Base-by-base conservation (phyloP, 2,329 filamentous ascomycete genomes). In the Orbilia javanica region DNA sequence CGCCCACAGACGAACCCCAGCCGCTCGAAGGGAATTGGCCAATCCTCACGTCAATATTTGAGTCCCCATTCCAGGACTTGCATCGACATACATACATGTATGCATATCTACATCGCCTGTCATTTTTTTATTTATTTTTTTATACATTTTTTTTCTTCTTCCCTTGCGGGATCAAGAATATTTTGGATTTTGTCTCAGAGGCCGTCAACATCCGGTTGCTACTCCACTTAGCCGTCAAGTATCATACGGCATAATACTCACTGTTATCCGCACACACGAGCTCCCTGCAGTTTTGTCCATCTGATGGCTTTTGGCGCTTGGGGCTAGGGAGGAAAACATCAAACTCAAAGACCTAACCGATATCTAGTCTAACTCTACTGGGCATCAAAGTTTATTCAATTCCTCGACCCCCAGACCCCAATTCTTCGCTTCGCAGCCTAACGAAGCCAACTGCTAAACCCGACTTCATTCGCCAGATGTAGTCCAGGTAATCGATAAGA, bases 241-340 rank as follows among this genome's bases (percentile, higher is more conserved):
- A 72, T 71, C 66, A 77, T 66, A 78, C 74, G 67, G 74, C 67
- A 78, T 53, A 74, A 62, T 25, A 25, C 60, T 52, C 63, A 34
- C 27, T 50, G 50, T 39, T 60, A 29, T 52, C 55, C 46, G 66
- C 66, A 66, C 73, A 71, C 74, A 64, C 74, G 74, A 78, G 74
- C 74, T 78, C 74, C 55, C 74, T 78, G 74, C 74, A 67, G 67
- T 72, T 78, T 78, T 78, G 74, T 72, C 62, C 52, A 39, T 48
- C 67, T 55, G 39, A 64, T 53, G 46, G 66, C 34, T 39, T 50
- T 55, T 48, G 57, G 72, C 72, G 72, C 72, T 69, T 66, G 72
- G 63, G 65, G 62, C 42, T 29, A 39, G 66, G 62, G 70, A 27
- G n/a, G 34, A 20, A 31, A 46, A 34, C 44, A 62, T 69, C 71